Evolutionary conservation across 1,139 yeast genomes (phyloP).

Genomic region (Yamadazyma oceani): DNA sequence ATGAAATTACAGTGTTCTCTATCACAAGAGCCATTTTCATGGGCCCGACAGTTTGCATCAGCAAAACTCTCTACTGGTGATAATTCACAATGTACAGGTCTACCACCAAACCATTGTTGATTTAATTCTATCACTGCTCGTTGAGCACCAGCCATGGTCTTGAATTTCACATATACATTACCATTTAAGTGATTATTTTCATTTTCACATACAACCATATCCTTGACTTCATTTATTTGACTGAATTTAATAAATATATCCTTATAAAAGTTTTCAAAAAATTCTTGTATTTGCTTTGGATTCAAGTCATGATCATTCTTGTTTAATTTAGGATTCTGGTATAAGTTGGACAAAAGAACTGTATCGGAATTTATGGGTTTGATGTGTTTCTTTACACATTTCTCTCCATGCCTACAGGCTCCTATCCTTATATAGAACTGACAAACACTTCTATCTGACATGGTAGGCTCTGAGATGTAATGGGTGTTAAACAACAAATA

Average conservation of each 20-base stretch:
- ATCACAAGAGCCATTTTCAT: slow-evolving; percentile 61
- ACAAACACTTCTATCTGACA: slow-evolving; percentile 28
- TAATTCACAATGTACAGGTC: slow-evolving; percentile 80
- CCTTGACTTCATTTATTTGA: slow-evolving; percentile 62
- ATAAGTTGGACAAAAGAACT: slow-evolving; percentile 66
- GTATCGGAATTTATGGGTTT: slow-evolving; percentile 71
- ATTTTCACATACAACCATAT: slow-evolving; percentile 79
- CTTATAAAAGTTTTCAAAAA: slow-evolving; percentile 66
- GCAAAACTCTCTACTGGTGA: slow-evolving; percentile 72
- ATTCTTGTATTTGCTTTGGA: slow-evolving; percentile 46
- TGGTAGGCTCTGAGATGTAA: slow-evolving; percentile 1
- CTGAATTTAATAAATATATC: slow-evolving; percentile 73
- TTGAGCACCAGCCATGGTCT: slow-evolving; percentile 56
- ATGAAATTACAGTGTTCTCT: slow-evolving; percentile 86
- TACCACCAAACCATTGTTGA: slow-evolving; percentile 76
- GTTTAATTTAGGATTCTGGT: slow-evolving; percentile 59
- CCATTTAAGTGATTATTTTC: slow-evolving; percentile 79
- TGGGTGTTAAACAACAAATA: too few species aligned
- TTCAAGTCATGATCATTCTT: slow-evolving; percentile 31
- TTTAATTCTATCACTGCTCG: slow-evolving; percentile 62
- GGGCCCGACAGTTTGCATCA: slow-evolving; percentile 76
- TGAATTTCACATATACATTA: slow-evolving; percentile 72
- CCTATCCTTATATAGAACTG: slow-evolving; percentile 81
- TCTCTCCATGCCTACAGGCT: slow-evolving; percentile 91
- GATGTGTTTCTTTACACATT: slow-evolving; percentile 76